Evolutionary conservation across 2,329 filamentous ascomycete species (phyloP).

Genomic region (Clathrospora elynae): DNA sequence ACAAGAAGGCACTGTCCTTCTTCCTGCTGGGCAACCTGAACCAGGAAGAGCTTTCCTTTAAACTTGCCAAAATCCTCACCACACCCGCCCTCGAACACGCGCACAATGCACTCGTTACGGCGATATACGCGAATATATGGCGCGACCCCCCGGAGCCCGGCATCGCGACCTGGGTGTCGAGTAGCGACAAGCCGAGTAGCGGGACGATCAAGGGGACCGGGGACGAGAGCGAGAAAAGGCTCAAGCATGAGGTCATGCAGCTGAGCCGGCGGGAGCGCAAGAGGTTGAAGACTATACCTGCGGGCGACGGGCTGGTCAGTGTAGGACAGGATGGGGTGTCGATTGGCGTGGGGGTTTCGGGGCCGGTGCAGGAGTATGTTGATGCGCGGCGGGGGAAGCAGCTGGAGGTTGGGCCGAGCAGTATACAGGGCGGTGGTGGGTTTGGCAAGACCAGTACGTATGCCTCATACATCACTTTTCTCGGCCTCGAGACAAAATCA

Average conservation of each 20-base stretch:
- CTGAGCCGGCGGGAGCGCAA: conserved; percentile 64
- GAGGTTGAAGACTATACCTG: conserved; percentile 60
- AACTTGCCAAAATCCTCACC: conserved; percentile 61
- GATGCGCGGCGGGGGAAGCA: conserved; percentile 52
- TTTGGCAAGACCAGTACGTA: conserved; percentile 78
- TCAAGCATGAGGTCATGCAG: conserved; percentile 69
- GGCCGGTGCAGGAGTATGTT: conserved; percentile 42
- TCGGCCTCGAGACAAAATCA: background rate
- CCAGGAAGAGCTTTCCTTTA: conserved; percentile 64
- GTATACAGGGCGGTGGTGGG: conserved; percentile 71
- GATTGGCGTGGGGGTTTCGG: conserved; percentile 17
- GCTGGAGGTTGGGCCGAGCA: conserved; percentile 66
- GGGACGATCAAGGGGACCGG: conserved; percentile 69
- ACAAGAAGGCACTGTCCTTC: conserved; percentile 62
- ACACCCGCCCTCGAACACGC: conserved; percentile 61
- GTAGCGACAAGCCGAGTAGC: conserved; percentile 73
- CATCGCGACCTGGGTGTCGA: conserved; percentile 67
- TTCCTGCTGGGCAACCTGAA: conserved; percentile 67
- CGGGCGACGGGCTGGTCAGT: conserved; percentile 37
- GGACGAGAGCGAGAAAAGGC: conserved; percentile 65
- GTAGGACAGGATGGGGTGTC: conserved; percentile 12
- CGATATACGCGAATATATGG: conserved; percentile 63
- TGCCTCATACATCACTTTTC: background rate
- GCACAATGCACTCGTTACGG: conserved; percentile 66
- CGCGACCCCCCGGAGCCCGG: conserved; percentile 66